These are phyloP conservation scores for Scytalidium sp. DNA, from an alignment of 2,329 filamentous ascomycete species.

Conservation along the genomic window DNA sequence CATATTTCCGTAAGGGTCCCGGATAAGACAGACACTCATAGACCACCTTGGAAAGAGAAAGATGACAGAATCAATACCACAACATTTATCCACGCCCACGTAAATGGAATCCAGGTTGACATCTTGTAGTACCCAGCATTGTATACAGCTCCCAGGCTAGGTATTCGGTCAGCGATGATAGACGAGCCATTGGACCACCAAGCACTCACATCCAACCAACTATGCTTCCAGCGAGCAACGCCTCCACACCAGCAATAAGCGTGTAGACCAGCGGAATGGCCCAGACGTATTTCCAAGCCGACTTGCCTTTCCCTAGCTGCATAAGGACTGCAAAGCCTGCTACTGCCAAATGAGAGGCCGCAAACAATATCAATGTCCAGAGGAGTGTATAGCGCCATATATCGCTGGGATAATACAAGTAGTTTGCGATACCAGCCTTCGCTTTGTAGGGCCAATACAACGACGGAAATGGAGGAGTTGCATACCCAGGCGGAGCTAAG, in stretches of 20 bases:
- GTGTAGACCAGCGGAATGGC: slow-evolving; percentile 57
- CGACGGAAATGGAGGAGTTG: slow-evolving; percentile 61
- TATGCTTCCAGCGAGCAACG: slow-evolving; percentile 62
- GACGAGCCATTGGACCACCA: not conserved
- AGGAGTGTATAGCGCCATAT: slow-evolving; percentile 68
- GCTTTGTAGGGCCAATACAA: slow-evolving; percentile 59
- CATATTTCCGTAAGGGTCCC: not conserved
- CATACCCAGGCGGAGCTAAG: slow-evolving; percentile 45
- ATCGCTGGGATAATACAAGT: slow-evolving; percentile 59
- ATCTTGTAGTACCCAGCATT: slow-evolving; percentile 67
- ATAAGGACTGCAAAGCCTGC: slow-evolving; percentile 58
- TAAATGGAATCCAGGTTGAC: slow-evolving; percentile 72
- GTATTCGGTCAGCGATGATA: slow-evolving; percentile 5
- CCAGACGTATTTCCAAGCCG: slow-evolving; percentile 42
- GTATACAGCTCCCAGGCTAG: slow-evolving; percentile 62
- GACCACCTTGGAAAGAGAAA: slow-evolving; percentile 68
- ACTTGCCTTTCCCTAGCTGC: slow-evolving; percentile 40
- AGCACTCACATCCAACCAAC: slow-evolving; percentile 60
- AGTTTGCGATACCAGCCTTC: slow-evolving; percentile 38
- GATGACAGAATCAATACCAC: slow-evolving; percentile 66
- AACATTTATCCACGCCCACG: slow-evolving; percentile 67
- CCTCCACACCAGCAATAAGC: slow-evolving; percentile 61
- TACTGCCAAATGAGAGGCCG: slow-evolving; percentile 55
- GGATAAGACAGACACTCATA: slow-evolving; percentile 37
- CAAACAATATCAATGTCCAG: slow-evolving; percentile 67